A percentile compares a stretch with the other conserved stretches of the same genome.
Evolutionary conservation across 1,139 yeast genomes (phyloP).

Genomic region (Geotrichum europaeum): DNA sequence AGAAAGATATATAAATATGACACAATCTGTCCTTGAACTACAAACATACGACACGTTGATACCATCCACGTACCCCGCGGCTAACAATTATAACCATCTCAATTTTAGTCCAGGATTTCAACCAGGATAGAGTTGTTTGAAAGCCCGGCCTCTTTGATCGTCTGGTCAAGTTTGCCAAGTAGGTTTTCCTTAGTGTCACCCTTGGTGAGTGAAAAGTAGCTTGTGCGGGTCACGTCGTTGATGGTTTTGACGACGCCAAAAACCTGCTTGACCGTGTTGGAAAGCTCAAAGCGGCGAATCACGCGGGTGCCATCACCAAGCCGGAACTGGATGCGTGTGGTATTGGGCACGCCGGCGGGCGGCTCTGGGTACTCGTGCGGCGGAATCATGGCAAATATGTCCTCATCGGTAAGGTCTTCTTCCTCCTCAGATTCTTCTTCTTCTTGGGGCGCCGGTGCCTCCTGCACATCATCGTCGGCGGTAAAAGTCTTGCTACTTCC

Average conservation of each 20-base stretch:
- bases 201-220: constrained; percentile 53
- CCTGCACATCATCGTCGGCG: neutral
- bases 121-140: constrained; percentile 75
- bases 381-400: constrained; percentile 41
- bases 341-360: constrained; percentile 42
- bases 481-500: neutral
- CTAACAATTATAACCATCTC: neutral
- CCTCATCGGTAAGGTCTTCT: constrained; percentile 26
- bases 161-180: constrained; percentile 49
- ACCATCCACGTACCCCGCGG: too few relatives aligned
- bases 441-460: neutral
- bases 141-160: constrained; percentile 71
- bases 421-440: constrained; percentile 5
- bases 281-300: constrained; percentile 60
- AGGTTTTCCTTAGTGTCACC: constrained; percentile 55
- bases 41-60: too few relatives aligned
- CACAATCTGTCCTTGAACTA: neutral
- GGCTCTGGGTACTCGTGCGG: constrained; percentile 59
- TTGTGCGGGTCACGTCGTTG: constrained; percentile 44
- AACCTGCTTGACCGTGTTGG: constrained; percentile 55
- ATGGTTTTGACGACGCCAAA: constrained; percentile 53
- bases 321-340: constrained; percentile 80
- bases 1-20: neutral
- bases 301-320: constrained; percentile 80
- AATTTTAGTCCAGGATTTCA: constrained; percentile 41